Conservation (phyloP, 805 yeast species). For the Saccharomyces mikatae region DNA sequence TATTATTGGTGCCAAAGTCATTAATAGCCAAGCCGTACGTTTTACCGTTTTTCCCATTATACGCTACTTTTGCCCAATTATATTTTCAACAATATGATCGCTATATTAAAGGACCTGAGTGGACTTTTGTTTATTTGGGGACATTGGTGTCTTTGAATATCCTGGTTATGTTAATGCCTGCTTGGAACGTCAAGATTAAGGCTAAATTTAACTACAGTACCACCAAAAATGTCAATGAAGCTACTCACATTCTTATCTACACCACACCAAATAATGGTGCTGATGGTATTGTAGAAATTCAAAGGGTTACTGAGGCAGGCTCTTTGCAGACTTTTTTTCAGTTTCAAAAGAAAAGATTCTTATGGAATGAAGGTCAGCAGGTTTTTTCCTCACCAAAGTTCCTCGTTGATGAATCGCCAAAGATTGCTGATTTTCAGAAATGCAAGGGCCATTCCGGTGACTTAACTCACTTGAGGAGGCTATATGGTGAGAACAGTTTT, state of each 20-base stretch:
- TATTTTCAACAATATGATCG: conserved; percentile 65
- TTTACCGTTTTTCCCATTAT: conserved; percentile 71
- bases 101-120: conserved; percentile 82
- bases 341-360: conserved; percentile 87
- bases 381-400: conserved; percentile 78
- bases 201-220: conserved; percentile 58
- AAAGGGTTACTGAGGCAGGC: conserved; percentile 46
- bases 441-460: conserved; percentile 51
- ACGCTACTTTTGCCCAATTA: conserved; percentile 63
- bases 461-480: conserved; percentile 40
- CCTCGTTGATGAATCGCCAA: conserved; percentile 48
- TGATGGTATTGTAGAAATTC: conserved; percentile 66
- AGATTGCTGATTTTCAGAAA: conserved; percentile 47
- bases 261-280: conserved; percentile 85
- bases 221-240: conserved; percentile 49
- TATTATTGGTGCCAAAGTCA: conserved; percentile 64
- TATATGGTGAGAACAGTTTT: conserved; percentile 78
- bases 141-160: conserved; percentile 64
- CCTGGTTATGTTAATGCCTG: conserved; percentile 81
- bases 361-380: conserved; percentile 47
- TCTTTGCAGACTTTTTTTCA: conserved; percentile 61
- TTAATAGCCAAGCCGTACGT: conserved; percentile 61
- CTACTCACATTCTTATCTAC: conserved; percentile 62
- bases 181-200: conserved; percentile 75
- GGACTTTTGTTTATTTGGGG: conserved; percentile 88